Base-by-base conservation (phyloP, 1,139 yeast species). In the Yamadazyma kanchanaburiensis region DNA sequence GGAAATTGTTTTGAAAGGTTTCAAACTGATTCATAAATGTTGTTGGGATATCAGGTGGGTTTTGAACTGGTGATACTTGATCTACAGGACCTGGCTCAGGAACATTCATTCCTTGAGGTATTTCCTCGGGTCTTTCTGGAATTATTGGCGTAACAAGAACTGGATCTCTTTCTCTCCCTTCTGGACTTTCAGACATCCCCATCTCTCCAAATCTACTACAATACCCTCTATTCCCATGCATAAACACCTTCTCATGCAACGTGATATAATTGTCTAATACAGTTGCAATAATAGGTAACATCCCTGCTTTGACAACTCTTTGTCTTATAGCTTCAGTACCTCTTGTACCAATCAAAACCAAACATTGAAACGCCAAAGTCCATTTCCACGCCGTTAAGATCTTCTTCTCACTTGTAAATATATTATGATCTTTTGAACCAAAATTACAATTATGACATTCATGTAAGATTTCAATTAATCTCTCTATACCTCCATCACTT, bases 361-460 rank as follows among this genome's bases (percentile, higher is more conserved):
- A 62, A 50, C 96, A 88, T 58, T 91, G 97, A 51, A 91, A 80
- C 0, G 96, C 87, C 37, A 91, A 63, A 5, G 95, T 86, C 98
- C 98, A 91, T 59, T 89, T 91, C 96, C 96, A 89, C 0, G 95
- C 91, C 12, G 80, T 71, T 35, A 85, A 61, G 15, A 81, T 70
- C 38, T 72, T 73, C 40, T 60, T 61, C 35, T 71, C 77, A 28
- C 60, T 55, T 35, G 60, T 62, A 31, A 70, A 70, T 17, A 74
- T 59, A 43, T 50, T 56, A 10, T 18, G 20, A 32, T 64, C 70
- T 28, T 43, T 49, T 24, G 51, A 37, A 36, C 50, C 55, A 42
- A 51, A 58, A 6, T 60, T 52, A 33, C 58, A 49, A 38, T 63
- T 60, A 39, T 74, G 77, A 49, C 96, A 88, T 46, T 84, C 94